A percentile compares a stretch with the other conserved stretches of the same genome.
Evolutionary conservation across 108 stramenopile genomes (phyloP).

Genomic region (Conticribra weissflogii): DNA sequence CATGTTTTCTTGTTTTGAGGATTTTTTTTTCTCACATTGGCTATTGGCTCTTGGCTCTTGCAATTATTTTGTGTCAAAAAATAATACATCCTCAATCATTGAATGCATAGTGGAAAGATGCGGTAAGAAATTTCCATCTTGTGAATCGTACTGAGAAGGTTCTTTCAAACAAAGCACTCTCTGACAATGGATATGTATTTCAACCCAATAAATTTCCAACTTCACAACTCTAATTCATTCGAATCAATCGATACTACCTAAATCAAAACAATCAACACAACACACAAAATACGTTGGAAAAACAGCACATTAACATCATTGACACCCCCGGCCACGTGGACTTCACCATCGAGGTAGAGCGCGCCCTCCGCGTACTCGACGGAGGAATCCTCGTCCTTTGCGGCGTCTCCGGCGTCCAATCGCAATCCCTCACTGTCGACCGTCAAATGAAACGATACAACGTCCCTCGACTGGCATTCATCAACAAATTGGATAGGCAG

Average conservation of each 20-base stretch:
- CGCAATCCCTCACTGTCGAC: conserved; percentile 98
- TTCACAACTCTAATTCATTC: neutral
- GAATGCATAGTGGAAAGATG: neutral
- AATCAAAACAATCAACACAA: neutral
- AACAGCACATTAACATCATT: conserved; percentile 98
- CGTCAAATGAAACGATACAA: conserved; percentile 99
- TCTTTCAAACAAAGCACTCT: neutral
- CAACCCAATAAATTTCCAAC: neutral
- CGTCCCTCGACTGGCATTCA: conserved; percentile 97
- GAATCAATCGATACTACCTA: neutral
- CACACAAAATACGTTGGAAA: conserved; percentile 86
- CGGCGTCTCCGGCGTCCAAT: conserved; percentile 98
- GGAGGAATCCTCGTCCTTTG: conserved; percentile 97
- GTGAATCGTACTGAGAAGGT: too few relatives aligned
- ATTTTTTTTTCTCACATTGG: neutral
- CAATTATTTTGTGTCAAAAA: too few relatives aligned
- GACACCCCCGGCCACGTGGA: conserved; percentile 99
- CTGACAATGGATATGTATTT: neutral
- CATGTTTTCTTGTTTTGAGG: neutral
- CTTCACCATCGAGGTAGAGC: conserved; percentile 97
- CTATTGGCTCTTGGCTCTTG: too few relatives aligned
- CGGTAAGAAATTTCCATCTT: too few relatives aligned
- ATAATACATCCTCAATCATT: neutral
- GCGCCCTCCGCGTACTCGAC: conserved; percentile 98
- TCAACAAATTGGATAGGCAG: conserved; percentile 99